Conservation (phyloP, 345 rosid genomes). For the Rhodamnia argentea region DNA sequence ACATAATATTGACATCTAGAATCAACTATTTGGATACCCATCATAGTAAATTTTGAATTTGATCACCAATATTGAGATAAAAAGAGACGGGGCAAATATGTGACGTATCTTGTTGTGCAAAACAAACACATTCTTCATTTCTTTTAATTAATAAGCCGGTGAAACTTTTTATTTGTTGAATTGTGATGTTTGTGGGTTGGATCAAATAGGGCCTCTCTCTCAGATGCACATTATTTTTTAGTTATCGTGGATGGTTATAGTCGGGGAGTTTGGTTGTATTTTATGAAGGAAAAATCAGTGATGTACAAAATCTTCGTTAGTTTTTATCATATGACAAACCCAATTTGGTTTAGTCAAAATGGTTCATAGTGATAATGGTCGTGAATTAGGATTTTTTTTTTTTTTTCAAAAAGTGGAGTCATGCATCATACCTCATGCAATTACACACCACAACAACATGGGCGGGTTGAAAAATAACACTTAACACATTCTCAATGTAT, state of each 20-base stretch:
- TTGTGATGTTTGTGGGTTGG: not conserved
- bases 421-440: not conserved
- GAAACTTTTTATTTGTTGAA: not conserved
- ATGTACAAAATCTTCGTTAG: not conserved
- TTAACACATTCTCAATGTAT: not conserved
- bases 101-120: constrained; percentile 1
- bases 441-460: constrained; percentile 2
- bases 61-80: not conserved
- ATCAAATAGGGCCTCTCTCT: not conserved
- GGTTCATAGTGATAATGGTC: not conserved
- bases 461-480: not conserved
- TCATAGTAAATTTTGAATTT: not conserved
- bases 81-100: not conserved
- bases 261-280: not conserved
- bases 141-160: not conserved
- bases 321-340: not conserved
- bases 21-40: not conserved
- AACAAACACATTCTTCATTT: not conserved
- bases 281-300: not conserved
- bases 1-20: too few species aligned
- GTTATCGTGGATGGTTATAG: not conserved
- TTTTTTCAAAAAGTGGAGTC: not conserved
- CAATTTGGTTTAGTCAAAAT: not conserved
- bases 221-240: not conserved
- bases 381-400: not conserved